Evolutionary conservation across 257 asterid genomes (phyloP).

Genomic region (Eustoma russellianum): DNA sequence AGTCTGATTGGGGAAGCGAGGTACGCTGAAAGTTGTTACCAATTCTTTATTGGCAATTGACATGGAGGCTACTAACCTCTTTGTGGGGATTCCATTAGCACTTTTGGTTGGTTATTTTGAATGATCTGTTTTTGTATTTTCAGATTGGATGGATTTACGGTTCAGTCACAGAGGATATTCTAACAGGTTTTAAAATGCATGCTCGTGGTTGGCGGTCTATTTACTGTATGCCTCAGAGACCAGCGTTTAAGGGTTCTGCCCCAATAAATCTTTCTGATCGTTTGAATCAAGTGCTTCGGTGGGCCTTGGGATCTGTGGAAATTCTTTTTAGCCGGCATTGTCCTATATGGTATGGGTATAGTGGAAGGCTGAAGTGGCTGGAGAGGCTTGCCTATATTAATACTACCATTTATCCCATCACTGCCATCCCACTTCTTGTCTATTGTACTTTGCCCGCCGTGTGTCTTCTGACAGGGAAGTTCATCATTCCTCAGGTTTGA

Average conservation of each 20-base stretch:
- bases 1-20: slow-evolving; percentile 98
- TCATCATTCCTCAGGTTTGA: slow-evolving; percentile 90
- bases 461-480: slow-evolving; percentile 90
- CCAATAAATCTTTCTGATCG: slow-evolving; percentile 99
- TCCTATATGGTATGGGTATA: slow-evolving; percentile 94
- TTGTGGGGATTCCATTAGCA: too few relatives aligned
- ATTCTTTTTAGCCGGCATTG: slow-evolving; percentile 92
- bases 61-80: neutral
- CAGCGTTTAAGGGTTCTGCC: slow-evolving; percentile 97
- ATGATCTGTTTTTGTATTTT: slow-evolving; percentile 13
- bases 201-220: slow-evolving; percentile 99
- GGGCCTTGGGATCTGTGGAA: slow-evolving; percentile 98
- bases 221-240: slow-evolving; percentile 85
- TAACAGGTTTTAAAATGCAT: slow-evolving; percentile 97
- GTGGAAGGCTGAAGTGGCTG: slow-evolving; percentile 87
- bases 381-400: slow-evolving; percentile 90
- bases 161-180: slow-evolving; percentile 97
- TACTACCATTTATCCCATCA: slow-evolving; percentile 88
- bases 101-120: neutral
- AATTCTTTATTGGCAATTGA: too few relatives aligned
- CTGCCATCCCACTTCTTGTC: slow-evolving; percentile 75
- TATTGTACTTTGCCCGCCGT: slow-evolving; percentile 91
- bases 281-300: slow-evolving; percentile 92
- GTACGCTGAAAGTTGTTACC: slow-evolving; percentile 19
- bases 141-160: slow-evolving; percentile 99